Evolutionary conservation across 768 basidiomycete species (phyloP), one percentile per base, ranked within the genome.

Genomic region (Lactarius indigo): DNA sequence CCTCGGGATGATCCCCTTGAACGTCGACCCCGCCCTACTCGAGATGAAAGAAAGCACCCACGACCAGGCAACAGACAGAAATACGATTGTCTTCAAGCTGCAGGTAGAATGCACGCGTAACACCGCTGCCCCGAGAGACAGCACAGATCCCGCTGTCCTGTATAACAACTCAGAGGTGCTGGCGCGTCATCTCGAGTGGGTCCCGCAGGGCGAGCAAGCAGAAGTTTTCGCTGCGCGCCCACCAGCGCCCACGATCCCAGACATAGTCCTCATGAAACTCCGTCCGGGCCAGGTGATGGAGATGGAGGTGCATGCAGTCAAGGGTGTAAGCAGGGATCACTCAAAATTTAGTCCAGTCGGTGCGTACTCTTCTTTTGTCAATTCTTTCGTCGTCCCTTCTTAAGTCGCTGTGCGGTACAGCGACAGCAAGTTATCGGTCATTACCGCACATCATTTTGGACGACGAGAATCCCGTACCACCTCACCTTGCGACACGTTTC

Each of bases 331-430:
- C 18, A 92, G 92, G 73, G 94, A 96, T 68, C 96, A 99, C 72
- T 95, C 97, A 56, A 99, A 99, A 75, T 99, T 92, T 76, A 92
- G 87, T 65, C 95, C 97, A 35, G 97, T 98, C 60, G 94, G 95
- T 92, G 71, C 64, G 85, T 78, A 5, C 55, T 31, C 30, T 6
- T 37, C 4, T 37, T 13, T 3, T 4, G 20, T 47, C 12, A 33
- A 33, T 35, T 63, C 20, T 60, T 41, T 26, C 15, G 23, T 35
- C n/a, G 12, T 61, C n/a, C 37, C 56, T 17, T 1, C 26, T 7
- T 52, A 71, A 56, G 13, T 5, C 10, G 20, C 9, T 41, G 15
- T 18, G 61, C 41, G 12, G 28, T 13, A 10, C 68, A 95, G 96
- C 96, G 3, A 98, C 96, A 8, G 96, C 97, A 3, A 92, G 95